These are phyloP conservation scores for Diutina scorzettiae DNA, from an alignment of 1,139 yeast genomes.

Conservation along the genomic window DNA sequence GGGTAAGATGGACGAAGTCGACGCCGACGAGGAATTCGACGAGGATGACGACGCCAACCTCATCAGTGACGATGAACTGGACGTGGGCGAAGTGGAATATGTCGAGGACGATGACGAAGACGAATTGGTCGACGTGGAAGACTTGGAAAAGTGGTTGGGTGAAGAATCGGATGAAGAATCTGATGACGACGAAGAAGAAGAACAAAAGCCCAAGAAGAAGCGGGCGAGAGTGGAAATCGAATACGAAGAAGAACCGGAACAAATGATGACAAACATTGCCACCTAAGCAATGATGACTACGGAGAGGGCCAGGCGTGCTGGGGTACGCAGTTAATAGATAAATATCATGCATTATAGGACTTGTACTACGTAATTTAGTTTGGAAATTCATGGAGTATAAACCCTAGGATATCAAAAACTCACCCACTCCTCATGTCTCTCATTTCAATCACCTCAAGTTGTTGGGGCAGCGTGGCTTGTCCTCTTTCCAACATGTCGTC, in stretches of 20 bases:
- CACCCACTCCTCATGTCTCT: too few relatives aligned
- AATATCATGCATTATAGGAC: too few relatives aligned
- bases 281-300: slow-evolving; percentile 10
- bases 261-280: slow-evolving; percentile 18
- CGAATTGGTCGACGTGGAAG: slow-evolving; percentile 85
- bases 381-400: too few relatives aligned
- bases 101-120: slow-evolving; percentile 65
- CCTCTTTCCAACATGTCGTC: slow-evolving; percentile 52
- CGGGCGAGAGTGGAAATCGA: slow-evolving; percentile 77
- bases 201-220: slow-evolving; percentile 27
- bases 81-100: slow-evolving; percentile 71
- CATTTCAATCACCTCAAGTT: too few relatives aligned
- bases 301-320: too few relatives aligned
- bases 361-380: too few relatives aligned
- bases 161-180: slow-evolving; percentile 20
- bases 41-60: slow-evolving; percentile 43
- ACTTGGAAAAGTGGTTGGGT: slow-evolving; percentile 84
- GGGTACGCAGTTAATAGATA: too few relatives aligned
- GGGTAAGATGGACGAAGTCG: slow-evolving; percentile 53
- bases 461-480: too few relatives aligned
- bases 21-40: slow-evolving; percentile 52
- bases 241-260: slow-evolving; percentile 56
- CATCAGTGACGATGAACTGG: slow-evolving; percentile 54
- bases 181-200: slow-evolving; percentile 15
- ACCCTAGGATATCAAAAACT: too few relatives aligned